phyloP scores from a whole-genome alignment of 345 rosid species.

The Euclidium syriacum region DNA sequence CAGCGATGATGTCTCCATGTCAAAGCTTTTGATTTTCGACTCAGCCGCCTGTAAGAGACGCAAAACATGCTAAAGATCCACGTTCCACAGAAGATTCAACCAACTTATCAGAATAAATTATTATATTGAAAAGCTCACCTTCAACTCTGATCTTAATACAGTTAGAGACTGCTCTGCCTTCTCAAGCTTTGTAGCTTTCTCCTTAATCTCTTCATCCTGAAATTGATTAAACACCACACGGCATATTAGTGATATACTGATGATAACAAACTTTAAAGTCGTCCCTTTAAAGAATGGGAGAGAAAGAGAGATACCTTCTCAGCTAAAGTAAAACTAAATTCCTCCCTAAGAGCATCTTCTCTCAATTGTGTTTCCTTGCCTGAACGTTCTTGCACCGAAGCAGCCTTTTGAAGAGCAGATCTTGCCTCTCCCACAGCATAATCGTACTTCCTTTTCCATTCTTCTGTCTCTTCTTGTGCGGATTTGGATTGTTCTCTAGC shows the following conservation, averaged over 20 bases:
- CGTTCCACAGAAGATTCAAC: not conserved
- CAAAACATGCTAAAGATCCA: conserved; percentile 9
- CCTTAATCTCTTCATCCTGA: conserved; percentile 84
- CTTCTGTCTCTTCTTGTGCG: conserved; percentile 88
- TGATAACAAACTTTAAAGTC: not conserved
- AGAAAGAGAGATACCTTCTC: conserved; percentile 51
- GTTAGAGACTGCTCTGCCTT: conserved; percentile 77
- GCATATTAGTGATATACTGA: not conserved
- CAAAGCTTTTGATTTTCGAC: conserved; percentile 74
- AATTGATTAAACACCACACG: conserved; percentile 26
- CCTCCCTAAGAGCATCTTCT: conserved; percentile 84
- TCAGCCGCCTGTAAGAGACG: conserved; percentile 74
- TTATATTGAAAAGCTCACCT: conserved; percentile 46
- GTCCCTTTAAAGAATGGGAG: not conserved
- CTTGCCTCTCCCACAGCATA: conserved; percentile 83
- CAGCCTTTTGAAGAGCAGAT: conserved; percentile 90
- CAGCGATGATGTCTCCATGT: conserved; percentile 54
- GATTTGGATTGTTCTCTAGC: conserved; percentile 81
- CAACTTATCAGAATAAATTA: not conserved
- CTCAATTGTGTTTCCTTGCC: conserved; percentile 76
- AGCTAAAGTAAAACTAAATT: conserved; percentile 51
- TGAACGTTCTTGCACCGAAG: conserved; percentile 69
- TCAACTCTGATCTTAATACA: conserved; percentile 69
- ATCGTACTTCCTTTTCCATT: conserved; percentile 94
- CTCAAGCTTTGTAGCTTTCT: conserved; percentile 62